Evolutionary conservation across 2,329 filamentous ascomycete species (phyloP), one percentile per base, ranked within the genome.

Genomic region (Aspergillus ruber): DNA sequence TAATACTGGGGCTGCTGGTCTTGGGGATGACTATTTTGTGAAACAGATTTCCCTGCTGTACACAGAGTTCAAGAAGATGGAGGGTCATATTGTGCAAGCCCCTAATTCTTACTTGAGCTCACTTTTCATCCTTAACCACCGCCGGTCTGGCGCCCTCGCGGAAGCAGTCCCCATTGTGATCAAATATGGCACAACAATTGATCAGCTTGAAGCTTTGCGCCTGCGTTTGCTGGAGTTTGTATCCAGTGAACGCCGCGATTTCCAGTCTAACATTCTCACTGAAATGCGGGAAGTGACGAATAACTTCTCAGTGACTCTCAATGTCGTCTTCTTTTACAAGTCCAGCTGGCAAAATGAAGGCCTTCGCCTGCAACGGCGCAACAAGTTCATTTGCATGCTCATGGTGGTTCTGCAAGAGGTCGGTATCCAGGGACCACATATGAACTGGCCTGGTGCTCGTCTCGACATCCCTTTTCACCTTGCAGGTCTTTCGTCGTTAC

Each of bases 41-140:
- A 95, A 94, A 46, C 88, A 95, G 62, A 94, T 97, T 46, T 86
- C 89, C 1, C 78, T 97, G 1, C 78, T 96, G 13, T 97, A 93
- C 66, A 97, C 91, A 13, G 91, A 96, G 62, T 96, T 96, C 75
- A 96, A 96, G 77, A 96, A 96, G 75, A 91, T 96, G 87, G 86
- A 96, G 68, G 91, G 91, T 2, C 90, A 96, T 59, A 85, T 96
- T 21, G 91, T 97, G 0, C 91, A 96, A 68, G 91, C 91, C 0
- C 91, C 91, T 8, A 97, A 97, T 77, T 94, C 86, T 49, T 83
- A 95, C 33, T 79, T 97, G 47, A 97, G 96, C 69, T 89, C 82
- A 0, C 78, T 97, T 0, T 96, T 96, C 70, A 95, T 97, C 53
- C 83, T 96, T 39, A 97, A 97, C 68, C 90, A 95, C 71, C 84